A percentile compares a stretch with the other conserved stretches of the same genome.
Conservation (phyloP, 148 eudicot species). For the Vaccinium darrowii region DNA sequence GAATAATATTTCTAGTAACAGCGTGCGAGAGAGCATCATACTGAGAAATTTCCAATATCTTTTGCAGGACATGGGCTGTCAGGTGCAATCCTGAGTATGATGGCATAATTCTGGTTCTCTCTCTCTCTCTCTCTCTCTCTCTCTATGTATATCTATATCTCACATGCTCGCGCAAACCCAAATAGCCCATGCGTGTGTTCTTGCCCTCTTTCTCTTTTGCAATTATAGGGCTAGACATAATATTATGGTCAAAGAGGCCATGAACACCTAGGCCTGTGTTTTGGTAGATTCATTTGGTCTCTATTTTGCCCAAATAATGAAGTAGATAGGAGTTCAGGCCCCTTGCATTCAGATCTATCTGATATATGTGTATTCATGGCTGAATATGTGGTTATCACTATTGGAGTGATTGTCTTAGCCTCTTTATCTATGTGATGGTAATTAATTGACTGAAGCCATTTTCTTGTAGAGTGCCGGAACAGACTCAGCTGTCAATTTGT, state of each 20-base stretch:
- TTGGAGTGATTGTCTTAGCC: not conserved
- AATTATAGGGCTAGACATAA: not conserved
- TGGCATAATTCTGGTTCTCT: constrained; percentile 76
- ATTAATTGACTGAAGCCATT: constrained; percentile 1
- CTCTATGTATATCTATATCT: not conserved
- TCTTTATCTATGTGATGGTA: constrained; percentile 8
- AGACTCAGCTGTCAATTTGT: constrained; percentile 87
- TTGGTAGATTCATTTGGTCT: not conserved
- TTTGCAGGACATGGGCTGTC: constrained; percentile 92
- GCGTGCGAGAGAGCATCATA: not conserved
- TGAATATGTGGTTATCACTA: not conserved
- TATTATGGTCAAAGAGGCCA: not conserved
- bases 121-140: constrained; percentile 33
- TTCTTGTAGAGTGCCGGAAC: constrained; percentile 91
- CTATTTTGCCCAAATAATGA: not conserved
- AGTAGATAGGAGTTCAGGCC: too few relatives aligned
- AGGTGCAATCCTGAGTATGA: constrained; percentile 89
- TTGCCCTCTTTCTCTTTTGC: not conserved
- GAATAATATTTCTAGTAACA: not conserved
- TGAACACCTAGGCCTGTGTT: not conserved
- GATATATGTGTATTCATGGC: not conserved
- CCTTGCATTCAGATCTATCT: not conserved
- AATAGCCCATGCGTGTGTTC: not conserved
- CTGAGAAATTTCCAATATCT: constrained; percentile 17
- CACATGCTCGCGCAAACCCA: not conserved